Conservation (phyloP, 805 yeast species). For the Brettanomyces sp. region DNA sequence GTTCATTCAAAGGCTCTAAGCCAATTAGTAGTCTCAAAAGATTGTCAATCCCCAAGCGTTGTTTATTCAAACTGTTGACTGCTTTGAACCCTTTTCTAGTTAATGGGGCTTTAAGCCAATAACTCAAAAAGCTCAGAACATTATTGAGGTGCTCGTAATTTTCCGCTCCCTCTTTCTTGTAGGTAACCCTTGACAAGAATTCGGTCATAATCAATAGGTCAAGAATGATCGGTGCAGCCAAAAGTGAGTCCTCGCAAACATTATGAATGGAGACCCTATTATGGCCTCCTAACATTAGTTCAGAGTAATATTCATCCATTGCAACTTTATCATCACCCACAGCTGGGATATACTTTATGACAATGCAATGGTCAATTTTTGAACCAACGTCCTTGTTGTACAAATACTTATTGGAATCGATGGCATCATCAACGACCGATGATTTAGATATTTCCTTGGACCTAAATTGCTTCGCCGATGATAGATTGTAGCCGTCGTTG, state of each 20-base stretch:
- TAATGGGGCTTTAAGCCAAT: slow-evolving; percentile 96
- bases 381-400: slow-evolving; percentile 75
- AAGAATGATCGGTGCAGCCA: slow-evolving; percentile 90
- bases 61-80: slow-evolving; percentile 90
- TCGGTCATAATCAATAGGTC: slow-evolving; percentile 87
- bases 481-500: slow-evolving; percentile 88
- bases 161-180: slow-evolving; percentile 45
- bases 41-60: slow-evolving; percentile 87
- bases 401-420: slow-evolving; percentile 75
- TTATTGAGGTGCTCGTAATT: slow-evolving; percentile 64
- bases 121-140: slow-evolving; percentile 76
- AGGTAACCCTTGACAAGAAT: slow-evolving; percentile 77
- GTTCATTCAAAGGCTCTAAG: slow-evolving; percentile 79
- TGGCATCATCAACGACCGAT: slow-evolving; percentile 89
- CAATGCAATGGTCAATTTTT: slow-evolving; percentile 87
- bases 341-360: slow-evolving; percentile 87
- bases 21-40: slow-evolving; percentile 85
- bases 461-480: slow-evolving; percentile 87
- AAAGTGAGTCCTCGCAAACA: slow-evolving; percentile 90
- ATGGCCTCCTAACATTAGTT: slow-evolving; percentile 96
- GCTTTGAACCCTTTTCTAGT: slow-evolving; percentile 86
- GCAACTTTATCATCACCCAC: slow-evolving; percentile 97
- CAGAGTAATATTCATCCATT: slow-evolving; percentile 96
- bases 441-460: slow-evolving; percentile 92
- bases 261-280: slow-evolving; percentile 90